These are phyloP conservation scores for Nitzschia sp. DNA, from an alignment of 108 stramenopile species.

Conservation along the genomic window DNA sequence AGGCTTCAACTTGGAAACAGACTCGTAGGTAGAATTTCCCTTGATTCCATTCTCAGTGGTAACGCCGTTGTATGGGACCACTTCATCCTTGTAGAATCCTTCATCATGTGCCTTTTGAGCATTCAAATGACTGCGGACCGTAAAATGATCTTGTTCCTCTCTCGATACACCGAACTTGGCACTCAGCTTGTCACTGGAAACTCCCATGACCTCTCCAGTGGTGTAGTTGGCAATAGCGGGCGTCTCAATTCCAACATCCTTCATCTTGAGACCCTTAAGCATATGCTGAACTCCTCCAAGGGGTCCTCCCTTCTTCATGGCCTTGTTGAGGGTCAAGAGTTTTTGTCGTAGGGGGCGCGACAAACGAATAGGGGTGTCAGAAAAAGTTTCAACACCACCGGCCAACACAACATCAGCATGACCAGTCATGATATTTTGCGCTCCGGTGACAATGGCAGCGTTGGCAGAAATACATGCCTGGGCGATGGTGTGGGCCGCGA, in stretches of 20 bases:
- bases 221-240: constrained; percentile 99
- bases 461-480: constrained; percentile 96
- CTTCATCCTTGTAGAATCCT: constrained; percentile 92
- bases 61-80: constrained; percentile 85
- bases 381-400: constrained; percentile 95
- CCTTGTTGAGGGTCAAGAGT: constrained; percentile 89
- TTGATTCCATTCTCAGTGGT: constrained; percentile 95
- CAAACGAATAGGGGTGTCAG: constrained; percentile 95
- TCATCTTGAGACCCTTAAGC: constrained; percentile 87
- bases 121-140: constrained; percentile 83
- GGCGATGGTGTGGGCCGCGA: constrained; percentile 94
- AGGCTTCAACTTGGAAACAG: constrained; percentile 91
- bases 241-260: constrained; percentile 90
- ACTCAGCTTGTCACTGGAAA: constrained; percentile 88
- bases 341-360: constrained; percentile 87
- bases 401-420: constrained; percentile 92
- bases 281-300: constrained; percentile 73
- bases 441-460: constrained; percentile 91
- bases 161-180: constrained; percentile 94
- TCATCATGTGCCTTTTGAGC: constrained; percentile 92
- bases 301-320: constrained; percentile 93
- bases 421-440: constrained; percentile 90
- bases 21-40: constrained; percentile 88
- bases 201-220: constrained; percentile 99
- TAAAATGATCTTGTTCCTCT: constrained; percentile 94